Evolutionary conservation across 2,329 filamentous ascomycete species (phyloP), one percentile per base, ranked within the genome.

Genomic region (Tolypocladium tropicale): DNA sequence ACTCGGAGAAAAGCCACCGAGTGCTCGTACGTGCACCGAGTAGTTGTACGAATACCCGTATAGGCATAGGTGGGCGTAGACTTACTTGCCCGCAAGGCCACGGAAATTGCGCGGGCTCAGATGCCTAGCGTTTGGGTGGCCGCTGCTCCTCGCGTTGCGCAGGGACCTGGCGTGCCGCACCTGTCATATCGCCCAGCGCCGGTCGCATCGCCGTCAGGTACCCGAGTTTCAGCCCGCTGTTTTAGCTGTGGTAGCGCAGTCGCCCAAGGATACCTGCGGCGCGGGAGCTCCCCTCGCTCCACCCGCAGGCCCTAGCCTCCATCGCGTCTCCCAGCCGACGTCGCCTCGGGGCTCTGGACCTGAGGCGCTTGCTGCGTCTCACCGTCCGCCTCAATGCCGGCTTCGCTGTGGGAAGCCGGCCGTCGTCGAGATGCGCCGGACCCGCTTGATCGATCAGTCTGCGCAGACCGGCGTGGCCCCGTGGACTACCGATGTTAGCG

Each of bases 151-250:
- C n/a, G 32, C 21, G 33, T 52, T n/a, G 33, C 51, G 51, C 51
- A 30, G 5, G 23, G 18, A 39, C 51, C 51, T 52, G 51, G 25
- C 21, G 43, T 5, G 18, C 12, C 46, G 28, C 46, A 12, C 46
- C 41, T 3, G 21, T 46, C n/a, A n/a, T n/a, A n/a, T n/a, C n/a
- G n/a, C n/a, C n/a, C n/a, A n/a, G n/a, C n/a, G n/a, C n/a, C n/a
- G n/a, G n/a, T n/a, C n/a, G n/a, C n/a, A n/a, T n/a, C 39, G 10
- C 39, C 4, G 23, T 7, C 21, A 37, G 23, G 51, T 28, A 23
- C 34, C 51, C 18, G 36, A 37, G 51, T 53, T 53, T 53, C 51
- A 53, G 51, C 51, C 51, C 36, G 51, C 51, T 53, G 34, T 53
- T 53, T 53, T 39, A 32, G 16, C 46, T 16, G 46, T 32, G 25